A percentile compares a stretch with the other conserved stretches of the same genome.
Evolutionary conservation across 371 early-diverging fungal species (phyloP).

Genomic region (Lichtheimia hyalospora): DNA sequence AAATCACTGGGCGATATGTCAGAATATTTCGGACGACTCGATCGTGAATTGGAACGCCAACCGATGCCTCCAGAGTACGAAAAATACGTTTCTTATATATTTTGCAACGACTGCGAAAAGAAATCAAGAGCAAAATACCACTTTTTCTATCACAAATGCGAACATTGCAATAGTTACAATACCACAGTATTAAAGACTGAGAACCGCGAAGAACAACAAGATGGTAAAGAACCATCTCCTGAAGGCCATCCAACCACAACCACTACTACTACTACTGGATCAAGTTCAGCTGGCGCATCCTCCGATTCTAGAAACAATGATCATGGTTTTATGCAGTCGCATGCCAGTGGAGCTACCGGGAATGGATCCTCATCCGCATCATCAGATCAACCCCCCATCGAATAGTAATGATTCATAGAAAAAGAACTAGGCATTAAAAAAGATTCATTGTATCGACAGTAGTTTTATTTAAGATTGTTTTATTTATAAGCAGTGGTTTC

Average conservation of each 20-base stretch:
- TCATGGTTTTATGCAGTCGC: conserved; percentile 3
- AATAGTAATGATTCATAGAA: too few species aligned
- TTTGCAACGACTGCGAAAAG: conserved; percentile 96
- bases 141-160: conserved; percentile 96
- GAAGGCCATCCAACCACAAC: neutral
- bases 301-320: conserved; percentile 2
- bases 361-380: conserved; percentile 5
- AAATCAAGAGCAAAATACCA: conserved; percentile 83
- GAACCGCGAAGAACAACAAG: conserved; percentile 16
- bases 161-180: conserved; percentile 85
- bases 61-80: conserved; percentile 92
- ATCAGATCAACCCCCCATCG: neutral
- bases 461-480: too few species aligned
- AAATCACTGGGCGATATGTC: conserved; percentile 91
- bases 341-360: neutral
- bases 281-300: neutral
- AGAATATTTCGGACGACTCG: conserved; percentile 81
- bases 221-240: neutral
- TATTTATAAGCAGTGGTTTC: too few species aligned
- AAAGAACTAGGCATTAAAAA: too few species aligned
- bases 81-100: conserved; percentile 65
- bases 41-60: conserved; percentile 77
- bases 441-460: too few species aligned
- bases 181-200: conserved; percentile 81
- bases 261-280: neutral